Conservation (phyloP, 352 stramenopile species). For the Phytophthora meadii region DNA sequence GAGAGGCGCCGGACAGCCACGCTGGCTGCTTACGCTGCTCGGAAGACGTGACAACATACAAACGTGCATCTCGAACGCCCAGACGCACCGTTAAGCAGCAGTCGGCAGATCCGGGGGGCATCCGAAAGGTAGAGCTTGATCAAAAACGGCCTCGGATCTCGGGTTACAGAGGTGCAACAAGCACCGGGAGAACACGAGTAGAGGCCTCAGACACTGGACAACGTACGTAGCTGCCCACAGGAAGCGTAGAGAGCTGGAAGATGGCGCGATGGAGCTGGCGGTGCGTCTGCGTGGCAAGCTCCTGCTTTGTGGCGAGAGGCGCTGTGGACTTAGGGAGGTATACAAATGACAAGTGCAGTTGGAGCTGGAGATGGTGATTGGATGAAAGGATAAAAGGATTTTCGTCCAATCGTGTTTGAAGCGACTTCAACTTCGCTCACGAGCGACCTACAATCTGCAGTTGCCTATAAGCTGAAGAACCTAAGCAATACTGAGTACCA, state of each 20-base stretch:
- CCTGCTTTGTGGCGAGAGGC: slow-evolving; percentile 25
- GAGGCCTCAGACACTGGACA: background rate
- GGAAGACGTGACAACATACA: slow-evolving; percentile 19
- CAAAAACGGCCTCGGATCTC: slow-evolving; percentile 10
- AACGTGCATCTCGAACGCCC: slow-evolving; percentile 5
- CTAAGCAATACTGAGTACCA: too few relatives aligned
- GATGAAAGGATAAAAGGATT: slow-evolving; percentile 16
- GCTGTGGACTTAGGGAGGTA: slow-evolving; percentile 12
- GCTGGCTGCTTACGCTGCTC: slow-evolving; percentile 20
- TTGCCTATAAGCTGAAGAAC: background rate
- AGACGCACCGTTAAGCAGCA: slow-evolving; percentile 42
- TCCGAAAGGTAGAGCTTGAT: slow-evolving; percentile 17
- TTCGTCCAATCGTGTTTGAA: slow-evolving; percentile 20
- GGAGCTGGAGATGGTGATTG: slow-evolving; percentile 13
- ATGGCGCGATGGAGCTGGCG: slow-evolving; percentile 1
- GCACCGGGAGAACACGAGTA: slow-evolving; percentile 4
- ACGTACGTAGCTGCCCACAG: slow-evolving; percentile 1
- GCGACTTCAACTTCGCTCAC: slow-evolving; percentile 4
- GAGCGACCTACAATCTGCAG: too few relatives aligned
- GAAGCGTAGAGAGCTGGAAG: background rate
- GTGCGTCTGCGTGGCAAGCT: slow-evolving; percentile 19
- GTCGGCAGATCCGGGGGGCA: slow-evolving; percentile 21
- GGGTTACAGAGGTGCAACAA: slow-evolving; percentile 16
- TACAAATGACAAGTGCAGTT: slow-evolving; percentile 21
- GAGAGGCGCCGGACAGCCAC: slow-evolving; percentile 14